Evolutionary conservation across 352 stramenopile genomes (phyloP).

Genomic region (Pythium aphanidermatum): DNA sequence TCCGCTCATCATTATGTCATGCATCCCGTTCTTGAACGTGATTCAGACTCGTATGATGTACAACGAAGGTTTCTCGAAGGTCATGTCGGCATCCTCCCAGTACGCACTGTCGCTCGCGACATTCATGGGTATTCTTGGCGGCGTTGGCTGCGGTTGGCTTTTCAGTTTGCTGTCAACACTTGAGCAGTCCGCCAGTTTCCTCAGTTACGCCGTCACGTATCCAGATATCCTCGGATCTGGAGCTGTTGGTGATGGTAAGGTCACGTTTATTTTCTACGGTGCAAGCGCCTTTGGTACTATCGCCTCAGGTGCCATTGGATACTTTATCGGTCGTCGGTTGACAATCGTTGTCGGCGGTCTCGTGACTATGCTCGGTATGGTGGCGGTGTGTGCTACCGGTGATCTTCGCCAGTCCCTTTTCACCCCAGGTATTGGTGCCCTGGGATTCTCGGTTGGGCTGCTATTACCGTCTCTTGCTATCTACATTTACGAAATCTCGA

Average conservation of each 20-base stretch:
- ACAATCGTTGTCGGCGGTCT: constrained; percentile 57
- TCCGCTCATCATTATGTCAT: constrained; percentile 57
- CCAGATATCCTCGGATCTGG: constrained; percentile 35
- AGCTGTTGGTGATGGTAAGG: constrained; percentile 49
- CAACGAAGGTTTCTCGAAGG: constrained; percentile 77
- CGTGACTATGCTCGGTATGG: constrained; percentile 60
- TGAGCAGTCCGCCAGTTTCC: constrained; percentile 57
- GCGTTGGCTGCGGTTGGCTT: constrained; percentile 55
- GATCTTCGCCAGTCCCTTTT: constrained; percentile 38
- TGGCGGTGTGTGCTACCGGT: constrained; percentile 49
- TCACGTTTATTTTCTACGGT: constrained; percentile 50
- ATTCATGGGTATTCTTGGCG: constrained; percentile 60
- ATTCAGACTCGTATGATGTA: constrained; percentile 87
- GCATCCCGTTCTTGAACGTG: constrained; percentile 70
- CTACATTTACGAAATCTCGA: constrained; percentile 82
- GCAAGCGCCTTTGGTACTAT: constrained; percentile 43
- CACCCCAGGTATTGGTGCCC: constrained; percentile 48
- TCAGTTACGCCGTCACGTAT: constrained; percentile 61
- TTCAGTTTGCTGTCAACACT: constrained; percentile 61
- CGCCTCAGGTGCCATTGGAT: constrained; percentile 43
- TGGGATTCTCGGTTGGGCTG: constrained; percentile 55
- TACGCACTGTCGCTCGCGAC: constrained; percentile 68
- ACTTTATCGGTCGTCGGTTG: constrained; percentile 56
- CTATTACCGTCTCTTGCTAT: constrained; percentile 60
- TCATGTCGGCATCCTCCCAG: constrained; percentile 73